phyloP scores from a whole-genome alignment of 2,329 filamentous ascomycete species.

The Ustulina deusta region DNA sequence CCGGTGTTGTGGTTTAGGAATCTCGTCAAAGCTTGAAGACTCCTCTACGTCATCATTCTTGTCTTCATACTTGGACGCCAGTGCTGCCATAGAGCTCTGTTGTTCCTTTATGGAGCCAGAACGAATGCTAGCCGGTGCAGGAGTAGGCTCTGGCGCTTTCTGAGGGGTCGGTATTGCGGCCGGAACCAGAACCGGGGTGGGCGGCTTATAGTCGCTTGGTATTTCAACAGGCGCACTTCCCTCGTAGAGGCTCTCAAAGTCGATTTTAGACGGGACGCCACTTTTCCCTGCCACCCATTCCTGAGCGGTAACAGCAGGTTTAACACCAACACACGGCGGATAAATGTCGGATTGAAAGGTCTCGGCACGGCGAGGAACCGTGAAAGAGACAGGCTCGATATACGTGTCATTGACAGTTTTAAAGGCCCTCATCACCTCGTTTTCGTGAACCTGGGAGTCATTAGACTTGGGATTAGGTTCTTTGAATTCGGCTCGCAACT shows the following conservation, averaged over 20 bases:
- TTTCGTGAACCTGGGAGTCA: constrained; percentile 79
- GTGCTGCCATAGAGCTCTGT: constrained; percentile 84
- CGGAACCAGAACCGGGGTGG: constrained; percentile 59
- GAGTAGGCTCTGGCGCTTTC: constrained; percentile 64
- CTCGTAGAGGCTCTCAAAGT: constrained; percentile 91
- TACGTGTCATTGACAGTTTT: constrained; percentile 96
- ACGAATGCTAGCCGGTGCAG: constrained; percentile 62
- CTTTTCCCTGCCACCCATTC: constrained; percentile 93
- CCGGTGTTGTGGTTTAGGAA: constrained; percentile 79
- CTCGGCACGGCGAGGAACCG: constrained; percentile 91
- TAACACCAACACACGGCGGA: constrained; percentile 83
- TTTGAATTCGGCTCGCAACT: constrained; percentile 45
- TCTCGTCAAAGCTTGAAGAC: constrained; percentile 87
- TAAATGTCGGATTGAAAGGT: constrained; percentile 98
- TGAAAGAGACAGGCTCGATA: constrained; percentile 97
- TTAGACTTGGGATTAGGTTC: constrained; percentile 22
- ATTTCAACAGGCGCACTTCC: constrained; percentile 84
- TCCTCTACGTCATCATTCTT: constrained; percentile 73
- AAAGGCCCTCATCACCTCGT: constrained; percentile 94
- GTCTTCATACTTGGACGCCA: constrained; percentile 88
- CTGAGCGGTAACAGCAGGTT: constrained; percentile 80
- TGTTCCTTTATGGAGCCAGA: constrained; percentile 84
- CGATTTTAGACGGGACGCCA: constrained; percentile 88
- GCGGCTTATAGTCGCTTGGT: constrained; percentile 73
- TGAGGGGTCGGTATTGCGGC: constrained; percentile 63